Evolutionary conservation across 2,329 filamentous ascomycete genomes (phyloP).

Genomic region (Claviceps pazoutovae): DNA sequence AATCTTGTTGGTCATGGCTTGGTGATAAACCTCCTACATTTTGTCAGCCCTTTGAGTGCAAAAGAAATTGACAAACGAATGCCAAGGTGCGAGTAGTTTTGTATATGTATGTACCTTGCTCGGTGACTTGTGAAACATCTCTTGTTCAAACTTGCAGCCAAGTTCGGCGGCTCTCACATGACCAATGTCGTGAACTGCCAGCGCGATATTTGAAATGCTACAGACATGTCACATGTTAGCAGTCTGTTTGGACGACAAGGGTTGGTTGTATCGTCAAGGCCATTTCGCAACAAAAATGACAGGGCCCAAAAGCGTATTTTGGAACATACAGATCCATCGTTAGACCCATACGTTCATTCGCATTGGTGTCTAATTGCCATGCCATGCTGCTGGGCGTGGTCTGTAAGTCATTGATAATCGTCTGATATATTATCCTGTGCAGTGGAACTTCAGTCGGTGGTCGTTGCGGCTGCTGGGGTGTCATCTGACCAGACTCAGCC

Average conservation of each 20-base stretch:
- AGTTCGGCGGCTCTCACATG: slow-evolving; percentile 25
- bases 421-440: no score
- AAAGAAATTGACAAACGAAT: not conserved
- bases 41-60: slow-evolving; percentile 5
- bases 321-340: no score
- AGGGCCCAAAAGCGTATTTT: not conserved
- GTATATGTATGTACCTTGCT: slow-evolving; percentile 27
- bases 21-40: slow-evolving; percentile 34
- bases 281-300: not conserved
- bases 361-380: no score
- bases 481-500: no score
- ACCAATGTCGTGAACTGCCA: slow-evolving; percentile 29
- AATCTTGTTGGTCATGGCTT: slow-evolving; percentile 29
- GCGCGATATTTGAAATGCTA: slow-evolving; percentile 36
- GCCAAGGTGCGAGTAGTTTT: not conserved
- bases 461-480: no score
- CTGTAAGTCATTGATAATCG: no score
- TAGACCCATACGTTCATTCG: no score
- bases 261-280: no score
- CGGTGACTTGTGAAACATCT: slow-evolving; percentile 29
- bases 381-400: no score
- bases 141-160: slow-evolving; percentile 34
- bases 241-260: not conserved
- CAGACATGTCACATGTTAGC: slow-evolving; percentile 6
- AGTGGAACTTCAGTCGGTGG: no score